phyloP scores from a whole-genome alignment of 352 stramenopile species.

The Peronospora farinosa region DNA sequence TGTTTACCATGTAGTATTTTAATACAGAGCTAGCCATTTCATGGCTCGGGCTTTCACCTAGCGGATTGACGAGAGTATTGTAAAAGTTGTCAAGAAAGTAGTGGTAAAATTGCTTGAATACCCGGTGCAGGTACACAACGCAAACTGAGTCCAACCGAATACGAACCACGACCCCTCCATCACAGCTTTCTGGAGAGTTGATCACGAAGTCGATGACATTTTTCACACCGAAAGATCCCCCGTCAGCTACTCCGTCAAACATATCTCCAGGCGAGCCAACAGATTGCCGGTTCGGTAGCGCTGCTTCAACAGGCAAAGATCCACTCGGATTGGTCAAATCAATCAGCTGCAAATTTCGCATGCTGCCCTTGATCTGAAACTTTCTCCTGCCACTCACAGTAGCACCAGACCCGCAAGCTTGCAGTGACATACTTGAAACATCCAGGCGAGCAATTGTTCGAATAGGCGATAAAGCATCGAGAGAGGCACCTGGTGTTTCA shows the following conservation, averaged over 20 bases:
- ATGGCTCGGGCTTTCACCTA: slow-evolving; percentile 27
- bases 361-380: slow-evolving; percentile 50
- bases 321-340: slow-evolving; percentile 50
- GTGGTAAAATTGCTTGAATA: slow-evolving; percentile 84
- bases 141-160: slow-evolving; percentile 75
- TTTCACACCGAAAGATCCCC: slow-evolving; percentile 45
- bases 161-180: slow-evolving; percentile 27
- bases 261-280: slow-evolving; percentile 61
- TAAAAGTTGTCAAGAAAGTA: slow-evolving; percentile 59
- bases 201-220: slow-evolving; percentile 69
- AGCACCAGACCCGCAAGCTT: slow-evolving; percentile 19
- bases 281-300: slow-evolving; percentile 59
- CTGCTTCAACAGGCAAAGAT: slow-evolving; percentile 22
- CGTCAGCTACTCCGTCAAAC: slow-evolving; percentile 30
- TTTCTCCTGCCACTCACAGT: slow-evolving; percentile 6
- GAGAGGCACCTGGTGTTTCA: slow-evolving; percentile 14
- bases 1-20: slow-evolving; percentile 31
- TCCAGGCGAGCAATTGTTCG: slow-evolving; percentile 28
- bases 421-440: slow-evolving; percentile 30
- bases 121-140: slow-evolving; percentile 75
- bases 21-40: slow-evolving; percentile 31
- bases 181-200: slow-evolving; percentile 11
- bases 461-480: slow-evolving; percentile 12
- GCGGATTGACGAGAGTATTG: slow-evolving; percentile 19
- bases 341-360: slow-evolving; percentile 66